phyloP scores from a whole-genome alignment of 176 grass and related monocot species.

The Typha latifolia region DNA sequence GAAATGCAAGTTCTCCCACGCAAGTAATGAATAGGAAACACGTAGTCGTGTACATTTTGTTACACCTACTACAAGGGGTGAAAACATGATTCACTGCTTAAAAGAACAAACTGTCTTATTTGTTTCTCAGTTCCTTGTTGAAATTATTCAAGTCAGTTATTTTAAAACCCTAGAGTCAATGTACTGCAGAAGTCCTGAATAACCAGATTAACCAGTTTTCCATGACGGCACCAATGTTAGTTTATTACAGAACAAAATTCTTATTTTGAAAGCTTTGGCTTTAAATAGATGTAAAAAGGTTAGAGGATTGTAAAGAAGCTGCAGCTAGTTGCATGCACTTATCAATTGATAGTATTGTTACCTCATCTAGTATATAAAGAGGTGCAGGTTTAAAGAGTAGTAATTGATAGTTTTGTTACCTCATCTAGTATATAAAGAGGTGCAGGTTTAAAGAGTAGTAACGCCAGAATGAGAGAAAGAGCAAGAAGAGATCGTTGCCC shows the following conservation, averaged over 20 bases:
- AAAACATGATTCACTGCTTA: background rate
- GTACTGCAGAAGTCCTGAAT: no score
- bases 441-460: slow-evolving; percentile 97
- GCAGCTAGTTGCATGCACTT: slow-evolving; percentile 12
- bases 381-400: slow-evolving; percentile 98
- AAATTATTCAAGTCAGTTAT: no score
- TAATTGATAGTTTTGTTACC: slow-evolving; percentile 44
- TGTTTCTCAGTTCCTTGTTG: no score
- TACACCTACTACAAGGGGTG: background rate
- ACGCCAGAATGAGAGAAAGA: slow-evolving; percentile 88
- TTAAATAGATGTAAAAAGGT: background rate
- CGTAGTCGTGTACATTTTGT: background rate
- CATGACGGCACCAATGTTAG: no score
- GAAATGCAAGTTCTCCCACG: no score
- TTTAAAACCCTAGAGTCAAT: no score
- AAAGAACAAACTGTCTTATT: background rate
- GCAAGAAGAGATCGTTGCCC: slow-evolving; percentile 95
- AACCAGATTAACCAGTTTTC: no score
- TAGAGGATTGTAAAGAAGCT: background rate
- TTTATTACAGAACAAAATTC: background rate
- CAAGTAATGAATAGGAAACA: no score
- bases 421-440: slow-evolving; percentile 98
- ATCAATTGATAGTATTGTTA: slow-evolving; percentile 16
- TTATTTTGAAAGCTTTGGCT: background rate
- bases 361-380: slow-evolving; percentile 98